phyloP scores from a whole-genome alignment of 768 basidiomycete species.

The Pulveroboletus sp. region DNA sequence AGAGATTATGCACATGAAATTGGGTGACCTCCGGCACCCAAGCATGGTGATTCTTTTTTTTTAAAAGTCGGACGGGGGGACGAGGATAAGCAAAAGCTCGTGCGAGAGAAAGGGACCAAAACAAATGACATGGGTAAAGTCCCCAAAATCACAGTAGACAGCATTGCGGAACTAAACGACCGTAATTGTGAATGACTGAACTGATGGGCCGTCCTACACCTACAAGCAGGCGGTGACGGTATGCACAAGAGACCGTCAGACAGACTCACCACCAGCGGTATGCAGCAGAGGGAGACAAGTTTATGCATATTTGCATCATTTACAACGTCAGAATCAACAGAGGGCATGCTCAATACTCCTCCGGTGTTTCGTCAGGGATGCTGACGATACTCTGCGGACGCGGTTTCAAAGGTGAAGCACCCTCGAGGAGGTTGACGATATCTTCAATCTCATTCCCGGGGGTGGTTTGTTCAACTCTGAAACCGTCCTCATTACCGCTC shows the following conservation, averaged over 20 bases:
- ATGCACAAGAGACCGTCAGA: not conserved
- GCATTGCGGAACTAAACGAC: conserved; percentile 30
- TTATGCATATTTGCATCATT: conserved; percentile 16
- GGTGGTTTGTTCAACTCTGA: not conserved
- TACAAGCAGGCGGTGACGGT: not conserved
- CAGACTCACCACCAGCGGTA: conserved; percentile 17
- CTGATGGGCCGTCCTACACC: conserved; percentile 11
- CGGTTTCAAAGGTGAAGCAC: conserved; percentile 31
- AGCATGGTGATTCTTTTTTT: not conserved
- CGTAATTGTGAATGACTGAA: conserved; percentile 26
- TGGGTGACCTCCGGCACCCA: conserved; percentile 7
- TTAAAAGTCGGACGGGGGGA: not conserved
- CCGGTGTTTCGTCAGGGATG: conserved; percentile 55
- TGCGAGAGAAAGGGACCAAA: conserved; percentile 13
- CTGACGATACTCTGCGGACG: conserved; percentile 41
- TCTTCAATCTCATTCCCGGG: conserved; percentile 50
- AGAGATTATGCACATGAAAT: conserved; percentile 11
- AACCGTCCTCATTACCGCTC: conserved; percentile 7
- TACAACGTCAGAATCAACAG: conserved; percentile 16
- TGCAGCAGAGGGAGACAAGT: conserved; percentile 22
- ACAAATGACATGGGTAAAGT: conserved; percentile 15
- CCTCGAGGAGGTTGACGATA: conserved; percentile 63
- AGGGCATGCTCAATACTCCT: conserved; percentile 40
- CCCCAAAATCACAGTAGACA: conserved; percentile 19
- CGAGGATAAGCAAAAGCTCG: conserved; percentile 8